Conservation (phyloP, 306 rosid species). For the apple (Malus domestica) region DNA sequence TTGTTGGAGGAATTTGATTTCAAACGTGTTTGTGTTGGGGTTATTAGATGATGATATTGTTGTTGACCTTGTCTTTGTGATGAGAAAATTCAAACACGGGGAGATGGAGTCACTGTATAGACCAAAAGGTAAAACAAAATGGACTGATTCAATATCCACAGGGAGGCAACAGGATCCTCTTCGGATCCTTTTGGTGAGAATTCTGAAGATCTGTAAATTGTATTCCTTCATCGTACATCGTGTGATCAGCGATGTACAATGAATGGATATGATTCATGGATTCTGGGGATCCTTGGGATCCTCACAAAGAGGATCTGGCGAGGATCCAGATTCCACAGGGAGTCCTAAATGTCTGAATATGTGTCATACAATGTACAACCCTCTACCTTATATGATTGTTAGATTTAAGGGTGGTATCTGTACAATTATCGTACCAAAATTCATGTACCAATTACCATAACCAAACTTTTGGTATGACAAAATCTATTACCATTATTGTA, state of each 20-base stretch:
- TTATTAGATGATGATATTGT: background rate
- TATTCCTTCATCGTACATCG: too few species aligned
- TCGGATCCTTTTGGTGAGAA: too few species aligned
- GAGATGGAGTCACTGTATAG: background rate
- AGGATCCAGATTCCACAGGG: background rate
- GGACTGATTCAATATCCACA: background rate
- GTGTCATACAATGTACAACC: background rate
- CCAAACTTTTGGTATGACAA: too few species aligned
- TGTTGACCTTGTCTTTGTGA: background rate
- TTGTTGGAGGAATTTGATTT: background rate
- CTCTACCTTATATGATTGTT: background rate
- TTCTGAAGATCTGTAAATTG: too few species aligned
- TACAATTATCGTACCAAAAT: too few species aligned
- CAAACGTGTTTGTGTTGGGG: background rate
- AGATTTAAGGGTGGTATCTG: too few species aligned
- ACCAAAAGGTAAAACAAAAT: background rate
- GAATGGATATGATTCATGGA: too few species aligned
- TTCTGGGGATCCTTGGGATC: fast-evolving
- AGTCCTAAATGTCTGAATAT: background rate
- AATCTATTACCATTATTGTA: too few species aligned
- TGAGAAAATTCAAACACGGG: background rate
- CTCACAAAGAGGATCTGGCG: too few species aligned
- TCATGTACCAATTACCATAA: too few species aligned
- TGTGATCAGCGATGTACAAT: too few species aligned
- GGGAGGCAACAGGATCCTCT: background rate